Base-by-base conservation (phyloP, 768 basidiomycete genomes). In the Boletus barrowsii region DNA sequence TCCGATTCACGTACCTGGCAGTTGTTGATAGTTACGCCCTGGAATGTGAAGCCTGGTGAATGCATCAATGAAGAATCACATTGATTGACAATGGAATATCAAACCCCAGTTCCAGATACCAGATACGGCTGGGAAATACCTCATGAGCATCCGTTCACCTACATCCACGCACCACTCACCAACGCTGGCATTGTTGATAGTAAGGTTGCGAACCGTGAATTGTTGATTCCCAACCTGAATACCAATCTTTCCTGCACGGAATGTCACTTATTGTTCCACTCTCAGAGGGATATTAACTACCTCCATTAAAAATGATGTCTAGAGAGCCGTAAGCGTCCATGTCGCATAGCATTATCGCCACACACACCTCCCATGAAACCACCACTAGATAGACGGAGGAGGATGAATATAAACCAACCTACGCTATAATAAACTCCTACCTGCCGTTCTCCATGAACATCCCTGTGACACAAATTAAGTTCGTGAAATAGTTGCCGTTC, bases 401-500 rank as follows among this genome's bases (percentile, higher is more conserved):
- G 0, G 9, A 26, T 51, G 14, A 52, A 10, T 33, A 35, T 32
- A 10, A n/a, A 14, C 26, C n/a, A 26, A 17, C 9, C 15, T 2
- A 17, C 17, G 10, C 9, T n/a, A 17, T 13, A 32, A 42, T 18
- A 14, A 47, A 43, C 0, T 10, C 63, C 20, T 30, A 74, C 72
- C 72, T 79, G 71, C 88, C 88, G 53, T 88, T 88, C 68, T 90
- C 88, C 87, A 90, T 90, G 71, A 78, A 90, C 36, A 90, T 78
- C 10, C 73, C 73, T 72, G 32, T 32, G 24, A 29, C 2, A 44
- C 22, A 26, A 35, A 35, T 39, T 37, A 53, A 43, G n/a, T 26
- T 22, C 11, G 15, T 24, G 14, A 3, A 30, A 13, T 7, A 44
- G 10, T 22, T 15, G 13, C 2, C 1, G 10, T n/a, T 42, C 33